Percentiles rank a stretch among this genome's conserved stretches.
Evolutionary conservation across 1,284 basidiomycete species (phyloP).

Genomic region (Coriolopsis trogii): DNA sequence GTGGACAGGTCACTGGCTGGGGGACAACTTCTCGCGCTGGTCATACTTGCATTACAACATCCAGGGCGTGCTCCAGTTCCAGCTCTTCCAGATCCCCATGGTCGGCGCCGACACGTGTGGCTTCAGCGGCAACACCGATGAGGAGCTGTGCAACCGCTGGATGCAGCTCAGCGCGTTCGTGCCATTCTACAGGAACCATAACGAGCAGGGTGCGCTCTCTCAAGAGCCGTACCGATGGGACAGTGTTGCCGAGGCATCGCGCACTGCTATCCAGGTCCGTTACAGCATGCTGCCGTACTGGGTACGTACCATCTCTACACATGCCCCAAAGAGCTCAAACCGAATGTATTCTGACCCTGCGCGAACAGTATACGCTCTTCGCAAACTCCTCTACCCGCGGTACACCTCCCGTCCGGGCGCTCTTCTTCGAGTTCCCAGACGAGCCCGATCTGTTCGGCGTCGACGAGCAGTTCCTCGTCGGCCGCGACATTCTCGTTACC

Average conservation of each 20-base stretch:
- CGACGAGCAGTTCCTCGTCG: constrained; percentile 75
- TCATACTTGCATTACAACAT: constrained; percentile 60
- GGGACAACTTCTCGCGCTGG: constrained; percentile 71
- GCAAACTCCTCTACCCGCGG: constrained; percentile 65
- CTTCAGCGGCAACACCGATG: constrained; percentile 64
- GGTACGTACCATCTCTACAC: constrained; percentile 49
- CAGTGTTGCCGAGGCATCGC: constrained; percentile 71
- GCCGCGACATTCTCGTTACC: constrained; percentile 72
- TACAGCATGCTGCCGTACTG: constrained; percentile 78
- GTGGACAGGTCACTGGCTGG: constrained; percentile 57
- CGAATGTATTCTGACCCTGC: neutral
- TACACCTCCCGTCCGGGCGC: constrained; percentile 69
- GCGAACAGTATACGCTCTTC: constrained; percentile 78
- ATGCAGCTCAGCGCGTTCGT: constrained; percentile 77
- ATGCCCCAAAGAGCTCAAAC: too few relatives aligned
- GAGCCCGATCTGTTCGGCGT: constrained; percentile 65
- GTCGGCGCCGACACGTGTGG: constrained; percentile 64
- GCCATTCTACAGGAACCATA: constrained; percentile 76
- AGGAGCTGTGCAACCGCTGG: constrained; percentile 86
- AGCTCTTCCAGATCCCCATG: constrained; percentile 76
- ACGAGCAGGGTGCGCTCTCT: constrained; percentile 57
- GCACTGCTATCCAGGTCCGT: constrained; percentile 65
- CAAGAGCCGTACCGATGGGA: constrained; percentile 82
- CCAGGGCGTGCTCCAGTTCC: constrained; percentile 78
- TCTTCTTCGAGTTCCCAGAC: constrained; percentile 78